Percentiles rank a stretch among this genome's conserved stretches.
Conservation (phyloP, 148 eudicot species). For the Rhododendron ferrugineum region DNA sequence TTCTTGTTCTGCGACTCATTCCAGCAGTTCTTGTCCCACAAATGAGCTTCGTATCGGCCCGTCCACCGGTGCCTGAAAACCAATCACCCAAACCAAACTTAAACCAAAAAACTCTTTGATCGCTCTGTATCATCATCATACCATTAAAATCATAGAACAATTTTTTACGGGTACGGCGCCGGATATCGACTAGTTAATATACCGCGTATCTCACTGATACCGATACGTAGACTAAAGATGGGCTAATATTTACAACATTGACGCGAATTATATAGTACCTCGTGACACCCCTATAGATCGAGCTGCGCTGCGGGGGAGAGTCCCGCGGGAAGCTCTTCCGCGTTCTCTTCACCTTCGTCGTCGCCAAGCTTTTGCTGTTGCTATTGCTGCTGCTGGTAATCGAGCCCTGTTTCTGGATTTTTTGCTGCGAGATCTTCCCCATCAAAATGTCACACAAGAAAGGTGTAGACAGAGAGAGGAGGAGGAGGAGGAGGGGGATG, state of each 20-base stretch:
- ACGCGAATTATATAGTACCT: constrained; percentile 28
- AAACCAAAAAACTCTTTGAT: background rate
- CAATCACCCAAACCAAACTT: background rate
- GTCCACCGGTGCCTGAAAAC: constrained; percentile 82
- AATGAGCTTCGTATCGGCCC: constrained; percentile 89
- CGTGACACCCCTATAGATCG: constrained; percentile 75
- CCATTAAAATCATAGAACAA: background rate
- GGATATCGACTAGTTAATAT: background rate
- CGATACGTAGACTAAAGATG: background rate
- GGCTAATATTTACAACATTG: background rate
- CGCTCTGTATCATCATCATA: background rate
- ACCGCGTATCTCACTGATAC: background rate
- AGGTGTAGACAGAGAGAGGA: background rate
- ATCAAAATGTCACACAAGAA: constrained; percentile 7
- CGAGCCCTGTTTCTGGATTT: constrained; percentile 2
- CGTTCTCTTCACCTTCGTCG: constrained; percentile 28
- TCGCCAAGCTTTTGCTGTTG: background rate
- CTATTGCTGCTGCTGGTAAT: background rate
- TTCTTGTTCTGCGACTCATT: constrained; percentile 73
- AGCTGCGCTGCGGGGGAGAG: constrained; percentile 69
- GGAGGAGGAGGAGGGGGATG: background rate
- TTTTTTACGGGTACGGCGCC: background rate
- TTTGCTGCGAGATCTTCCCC: constrained; percentile 34
- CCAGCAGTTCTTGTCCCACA: constrained; percentile 93
- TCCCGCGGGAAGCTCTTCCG: constrained; percentile 50